A percentile compares a stretch with the other conserved stretches of the same genome.
Evolutionary conservation across 495 filamentous ascomycete species (phyloP).

Genomic region (Immersiella caudata): DNA sequence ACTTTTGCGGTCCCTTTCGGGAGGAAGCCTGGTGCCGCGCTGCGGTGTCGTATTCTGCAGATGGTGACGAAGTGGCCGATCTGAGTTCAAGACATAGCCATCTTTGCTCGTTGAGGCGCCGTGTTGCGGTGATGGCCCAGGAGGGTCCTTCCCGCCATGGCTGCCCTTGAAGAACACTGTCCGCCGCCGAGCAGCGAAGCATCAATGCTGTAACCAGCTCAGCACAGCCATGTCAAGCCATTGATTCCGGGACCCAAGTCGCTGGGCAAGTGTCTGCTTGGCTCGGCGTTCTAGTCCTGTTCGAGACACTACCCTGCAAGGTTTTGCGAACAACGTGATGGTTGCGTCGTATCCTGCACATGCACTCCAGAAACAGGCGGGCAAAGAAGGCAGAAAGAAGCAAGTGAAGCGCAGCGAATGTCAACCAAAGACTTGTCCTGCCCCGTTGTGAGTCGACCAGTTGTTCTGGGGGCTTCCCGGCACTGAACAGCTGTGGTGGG

Average conservation of each 20-base stretch:
- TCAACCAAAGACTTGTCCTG: constrained; percentile 9
- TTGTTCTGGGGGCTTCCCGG: constrained; percentile 18
- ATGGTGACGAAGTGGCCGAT: background rate
- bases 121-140: background rate
- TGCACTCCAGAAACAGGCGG: constrained; percentile 1
- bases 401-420: constrained; percentile 9
- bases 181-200: background rate
- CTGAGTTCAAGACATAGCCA: background rate
- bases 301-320: constrained; percentile 8
- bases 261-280: constrained; percentile 13
- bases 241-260: constrained; percentile 10
- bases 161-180: constrained; percentile 4
- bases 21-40: background rate
- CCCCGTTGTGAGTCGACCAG: constrained; percentile 19
- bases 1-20: background rate
- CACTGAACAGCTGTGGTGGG: background rate
- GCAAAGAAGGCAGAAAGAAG: constrained; percentile 3
- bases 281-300: constrained; percentile 1
- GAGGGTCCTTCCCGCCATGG: constrained; percentile 1
- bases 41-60: background rate
- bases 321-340: background rate
- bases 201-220: constrained; percentile 3
- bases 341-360: background rate
- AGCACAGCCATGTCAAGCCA: constrained; percentile 17
- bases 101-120: background rate